Evolutionary conservation across 768 basidiomycete genomes (phyloP), one percentile per base, ranked within the genome.

Genomic region (Macrolepiota albuminosa): DNA sequence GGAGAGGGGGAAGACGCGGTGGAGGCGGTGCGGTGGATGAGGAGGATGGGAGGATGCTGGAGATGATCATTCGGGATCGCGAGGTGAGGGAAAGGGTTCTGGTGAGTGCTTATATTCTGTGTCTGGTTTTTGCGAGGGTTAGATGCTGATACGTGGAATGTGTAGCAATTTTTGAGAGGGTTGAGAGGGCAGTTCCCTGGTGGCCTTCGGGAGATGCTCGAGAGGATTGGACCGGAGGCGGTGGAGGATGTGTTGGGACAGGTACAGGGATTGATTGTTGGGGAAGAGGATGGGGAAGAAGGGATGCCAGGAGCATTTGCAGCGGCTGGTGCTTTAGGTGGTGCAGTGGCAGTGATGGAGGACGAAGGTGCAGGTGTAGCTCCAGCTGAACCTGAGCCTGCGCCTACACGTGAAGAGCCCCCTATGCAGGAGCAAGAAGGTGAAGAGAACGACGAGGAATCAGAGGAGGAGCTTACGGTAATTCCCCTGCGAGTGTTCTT

Each of bases 141-240:
- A 31, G 14, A 9, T 14, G 29, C 31, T 45, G 37, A 39, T 14
- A 8, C 80, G 78, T 26, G 36, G n/a, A 83, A 72, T 11, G 76
- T 88, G 59, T 83, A 57, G 87, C 78, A 24, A 74, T 84, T 59
- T 63, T 83, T 84, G 8, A 71, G 73, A 11, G 56, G 52, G 1
- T 70, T 91, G 13, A 78, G 76, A 16, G 76, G 76, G 37, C 80
- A 82, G 61, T 83, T 89, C 59, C 87, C 83, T 0, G 88, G 84
- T 0, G 88, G 88, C 1, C 71, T 87, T n/a, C 71, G 84, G 24
- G 82, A 87, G 66, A 84, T 89, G 63, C 80, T 81, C 24, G 82
- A 85, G 68, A 71, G 79, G 68, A 73, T 82, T 43, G 82, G 69
- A 24, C 79, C 82, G 46, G 85, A 86, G 45, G 78, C 76, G n/a